Conservation (phyloP, 495 filamentous ascomycete genomes). For the Annulohypoxylon maeteangense region DNA sequence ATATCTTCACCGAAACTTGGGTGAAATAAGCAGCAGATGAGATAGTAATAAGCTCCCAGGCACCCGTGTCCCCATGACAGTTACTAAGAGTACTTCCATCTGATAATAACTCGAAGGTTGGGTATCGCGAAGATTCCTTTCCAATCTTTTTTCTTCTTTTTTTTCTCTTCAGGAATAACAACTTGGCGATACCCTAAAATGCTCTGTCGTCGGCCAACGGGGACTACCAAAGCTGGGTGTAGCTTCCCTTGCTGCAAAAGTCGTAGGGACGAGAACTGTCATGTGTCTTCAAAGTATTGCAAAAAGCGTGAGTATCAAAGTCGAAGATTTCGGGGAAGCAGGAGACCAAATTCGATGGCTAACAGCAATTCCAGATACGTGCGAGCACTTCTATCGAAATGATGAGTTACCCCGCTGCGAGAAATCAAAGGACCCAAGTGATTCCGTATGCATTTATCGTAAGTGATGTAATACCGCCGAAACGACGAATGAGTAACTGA, state of each 20-base stretch:
- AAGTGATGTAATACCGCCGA: not conserved
- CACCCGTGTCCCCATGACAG: not conserved
- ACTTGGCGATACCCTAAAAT: not conserved
- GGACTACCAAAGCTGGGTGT: not conserved
- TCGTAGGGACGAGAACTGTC: not conserved
- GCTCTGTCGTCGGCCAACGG: not conserved
- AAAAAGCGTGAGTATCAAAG: conserved; percentile 26
- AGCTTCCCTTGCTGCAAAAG: not conserved
- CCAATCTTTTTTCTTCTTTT: not conserved
- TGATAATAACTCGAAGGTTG: not conserved
- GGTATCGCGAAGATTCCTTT: not conserved
- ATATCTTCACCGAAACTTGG: conserved; percentile 13
- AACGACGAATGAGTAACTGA: conserved; percentile 1
- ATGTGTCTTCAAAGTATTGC: conserved; percentile 16
- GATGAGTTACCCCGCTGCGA: conserved; percentile 6
- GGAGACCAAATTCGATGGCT: not conserved
- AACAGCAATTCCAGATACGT: conserved; percentile 22
- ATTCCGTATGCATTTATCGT: conserved; percentile 31
- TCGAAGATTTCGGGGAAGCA: not conserved
- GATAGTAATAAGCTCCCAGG: not conserved
- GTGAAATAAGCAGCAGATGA: not conserved
- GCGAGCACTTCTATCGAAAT: conserved; percentile 10
- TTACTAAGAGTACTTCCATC: not conserved
- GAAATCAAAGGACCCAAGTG: conserved; percentile 1
- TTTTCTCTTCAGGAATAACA: too few relatives aligned